Evolutionary conservation across 345 rosid species (phyloP), one percentile per base, ranked within the genome.

Genomic region (Brassica nigra): DNA sequence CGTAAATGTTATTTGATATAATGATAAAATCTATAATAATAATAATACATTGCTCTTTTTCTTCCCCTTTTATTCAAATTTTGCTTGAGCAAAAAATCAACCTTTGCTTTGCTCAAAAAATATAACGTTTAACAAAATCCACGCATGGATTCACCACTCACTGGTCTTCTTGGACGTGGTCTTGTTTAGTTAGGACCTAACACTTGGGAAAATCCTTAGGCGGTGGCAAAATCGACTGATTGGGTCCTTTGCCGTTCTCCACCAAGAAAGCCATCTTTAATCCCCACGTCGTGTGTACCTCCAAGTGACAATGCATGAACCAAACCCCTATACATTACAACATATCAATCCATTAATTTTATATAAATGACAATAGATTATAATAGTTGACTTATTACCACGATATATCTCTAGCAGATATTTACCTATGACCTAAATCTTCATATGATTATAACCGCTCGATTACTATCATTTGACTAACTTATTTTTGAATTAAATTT

Each of bases 201-300:
- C 99, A 95, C 73, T 91, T 92, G 6, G 98, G 99, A 81, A 93
- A 88, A 82, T 95, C 98, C 4, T 78, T 87, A 5, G 99, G 99
- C 66, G 99, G 98, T 39, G 97, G 99, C 61, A 93, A 78, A 73
- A 93, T 84, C 29, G 98, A 93, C 78, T 93, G 74, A 23, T 88
- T 89, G 5, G 92, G 93, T 33, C 95, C 96, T 85, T 89, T 95
- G 28, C 98, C 99, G 54, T 93, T 93, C 42, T 90, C 96, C 82
- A 93, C 99, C 83, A 91, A 78, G 77, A 95, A 95, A 5, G 99
- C 98, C 99, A 95, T 95, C 87, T 91, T 95, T 7, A 95, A 85
- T 68, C 99, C 99, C 99, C 99, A 95, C 42, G 98, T 90, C 16
- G 99, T 95, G 85, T 95, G 99, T 62, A 92, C 87, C 84, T 95